Evolutionary conservation across 345 rosid genomes (phyloP), one percentile per base, ranked within the genome.

Genomic region (Boechera divaricarpa): DNA sequence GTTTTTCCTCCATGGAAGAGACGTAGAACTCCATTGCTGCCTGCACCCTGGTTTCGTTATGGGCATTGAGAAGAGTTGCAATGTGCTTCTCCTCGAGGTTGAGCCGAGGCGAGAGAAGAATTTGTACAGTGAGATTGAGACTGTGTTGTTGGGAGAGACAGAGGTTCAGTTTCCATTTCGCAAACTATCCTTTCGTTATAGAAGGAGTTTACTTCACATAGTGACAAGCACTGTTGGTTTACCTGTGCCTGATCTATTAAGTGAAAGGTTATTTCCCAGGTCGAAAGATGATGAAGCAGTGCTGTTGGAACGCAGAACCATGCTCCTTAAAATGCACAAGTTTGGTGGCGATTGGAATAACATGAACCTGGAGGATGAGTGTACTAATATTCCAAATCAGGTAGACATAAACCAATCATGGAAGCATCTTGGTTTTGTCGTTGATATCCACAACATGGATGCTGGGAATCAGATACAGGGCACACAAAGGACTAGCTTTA

Each of bases 1-100:
- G 15, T 90, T 93, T 76, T 84, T 93, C 79, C 84, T 91, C 51
- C 94, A 88, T 67, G 98, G 94, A 21, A 83, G 85, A 70, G 96
- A 90, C 64, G 80, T 71, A 29, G 88, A 87, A 49, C 54, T 16
- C 28, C 89, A 81, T 58, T 86, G 67, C 70, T 88, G 71, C 65
- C 31, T 93, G 60, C 86, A 88, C 70, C 97, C 94, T 54, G 96
- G 97, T 68, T 86, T 79, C 0, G 79, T 93, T 32, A 85, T 65
- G 77, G 64, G 81, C 10, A 63, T 89, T 12, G 89, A 86, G 16
- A 80, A 74, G 81, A 75, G 68, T 71, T 93, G 98, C 82, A 93
- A 93, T 72, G 85, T 86, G 64, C 70, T 93, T 62, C 68, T 84
- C 74, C 97, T 89, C 9, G 98, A 93, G 86, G 90, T 88, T 81